Evolutionary conservation across 2,329 filamentous ascomycete species (phyloP), one percentile per base, ranked within the genome.

Genomic region (Colletotrichum musae): DNA sequence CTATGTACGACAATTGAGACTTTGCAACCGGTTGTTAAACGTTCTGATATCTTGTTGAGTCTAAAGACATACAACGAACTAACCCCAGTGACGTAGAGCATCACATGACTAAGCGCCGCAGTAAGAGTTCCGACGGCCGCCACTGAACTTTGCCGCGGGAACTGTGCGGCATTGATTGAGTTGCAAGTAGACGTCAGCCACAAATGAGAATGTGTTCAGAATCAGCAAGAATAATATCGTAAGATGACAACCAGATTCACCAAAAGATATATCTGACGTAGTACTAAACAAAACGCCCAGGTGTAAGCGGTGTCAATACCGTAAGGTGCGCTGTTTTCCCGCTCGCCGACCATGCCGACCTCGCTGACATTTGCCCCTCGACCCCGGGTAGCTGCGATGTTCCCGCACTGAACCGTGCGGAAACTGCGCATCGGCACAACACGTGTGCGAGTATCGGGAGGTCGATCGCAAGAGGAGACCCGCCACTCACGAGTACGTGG

Each of bases 361-460:
- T 52, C 32, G 36, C 58, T 52, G 21, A 53, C 36, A 21, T 18
- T 24, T 6, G n/a, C 13, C 32, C 48, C 36, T 24, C 16, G n/a
- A 15, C 32, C 48, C 36, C 54, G 1, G 9, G 5, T 45, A 73
- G 72, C 54, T 72, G 7, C 63, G 65, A 58, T 73, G 70, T 47
- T 71, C 70, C 15, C 65, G 68, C 6, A 72, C 47, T 16, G 68
- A 70, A 32, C 70, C 70, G 5, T 74, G 72, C 58, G 24, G 61
- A 16, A 68, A 58, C 26, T 74, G 72, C 26, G 47, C 39, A 16
- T 52, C 60, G 4, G 60, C 64, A 7, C 32, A 54, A 1, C 45
- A 61, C 4, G 16, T 48, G 4, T 74, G 72, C 48, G 66, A 73
- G 60, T 73, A 73, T 21, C 68, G 70, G 21, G 52, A 68, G 4